Conservation (phyloP, 148 eudicot species). For the Suaeda aralocaspica region DNA sequence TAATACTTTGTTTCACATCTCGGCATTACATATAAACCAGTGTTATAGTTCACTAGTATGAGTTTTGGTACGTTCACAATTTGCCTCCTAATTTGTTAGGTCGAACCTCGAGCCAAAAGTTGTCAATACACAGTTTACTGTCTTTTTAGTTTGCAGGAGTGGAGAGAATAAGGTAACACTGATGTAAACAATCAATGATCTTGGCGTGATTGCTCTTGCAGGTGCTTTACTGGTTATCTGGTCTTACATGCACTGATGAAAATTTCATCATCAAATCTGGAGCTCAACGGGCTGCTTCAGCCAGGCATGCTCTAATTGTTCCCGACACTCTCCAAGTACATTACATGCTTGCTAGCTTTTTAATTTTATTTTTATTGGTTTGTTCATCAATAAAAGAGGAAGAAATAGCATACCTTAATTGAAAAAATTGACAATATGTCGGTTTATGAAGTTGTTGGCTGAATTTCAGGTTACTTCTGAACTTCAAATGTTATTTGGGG, state of each 20-base stretch:
- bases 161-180: no score
- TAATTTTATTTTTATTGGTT: neutral
- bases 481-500: neutral
- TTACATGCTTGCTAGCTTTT: slow-evolving; percentile 5
- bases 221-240: slow-evolving; percentile 99
- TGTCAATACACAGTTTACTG: no score
- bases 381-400: neutral
- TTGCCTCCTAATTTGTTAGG: no score
- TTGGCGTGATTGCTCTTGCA: slow-evolving; percentile 21
- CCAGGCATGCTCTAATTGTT: slow-evolving; percentile 74
- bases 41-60: no score
- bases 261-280: slow-evolving; percentile 91
- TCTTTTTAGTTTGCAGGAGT: no score
- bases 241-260: slow-evolving; percentile 89
- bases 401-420: neutral
- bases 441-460: neutral
- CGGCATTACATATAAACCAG: neutral
- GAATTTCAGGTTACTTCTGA: neutral
- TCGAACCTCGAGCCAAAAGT: no score
- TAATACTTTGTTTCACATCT: neutral
- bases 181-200: slow-evolving; percentile 10
- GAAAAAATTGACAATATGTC: neutral
- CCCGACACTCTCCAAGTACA: slow-evolving; percentile 97
- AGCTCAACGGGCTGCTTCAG: slow-evolving; percentile 91
- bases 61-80: no score